Base-by-base conservation (phyloP, 441 rosid genomes). In the Metrosideros polymorpha region DNA sequence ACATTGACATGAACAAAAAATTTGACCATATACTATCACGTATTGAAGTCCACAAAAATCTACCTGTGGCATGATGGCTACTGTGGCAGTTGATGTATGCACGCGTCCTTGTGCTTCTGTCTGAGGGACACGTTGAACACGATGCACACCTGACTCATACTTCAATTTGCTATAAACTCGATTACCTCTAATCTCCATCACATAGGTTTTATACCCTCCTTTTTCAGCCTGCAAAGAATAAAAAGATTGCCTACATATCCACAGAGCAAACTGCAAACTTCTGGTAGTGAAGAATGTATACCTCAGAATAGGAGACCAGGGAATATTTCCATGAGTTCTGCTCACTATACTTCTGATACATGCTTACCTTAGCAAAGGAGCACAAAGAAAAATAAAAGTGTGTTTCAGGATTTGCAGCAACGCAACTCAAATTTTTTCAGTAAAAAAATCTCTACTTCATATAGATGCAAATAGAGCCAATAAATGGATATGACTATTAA, bases 61-160 rank as follows among this genome's bases (percentile, higher is more conserved):
- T 89, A 95, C 99, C 97, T 97, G 96, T 49, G 99, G 99, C 99
- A 97, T 97, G 93, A 97, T 94, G 84, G 99, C 99, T 77, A 96
- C 97, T 66, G 99, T 96, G 61, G 99, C 99, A 86, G 99, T 96
- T 89, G 99, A 97, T 87, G 98, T 97, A 91, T 97, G 99, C 47
- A 96, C 96, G 75, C 99, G 98, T 6, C 99, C 99, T 87, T 96
- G 99, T 88, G 99, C 82, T 89, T 96, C 99, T 79, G 99, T 97
- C 90, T 93, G 97, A 92, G 99, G 99, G 87, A 97, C 99, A 75
- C 98, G 96, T 90, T 97, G 99, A 82, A 97, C 99, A 85, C 98
- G 92, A 89, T 96, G 99, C 87, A 97, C 99, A 86, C 99, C 99
- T 87, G 98, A 95, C 87, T 97, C 99, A 55, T 92, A 97, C 85